Conservation (phyloP, 768 basidiomycete genomes). For the Rhodotorula diobovata region DNA sequence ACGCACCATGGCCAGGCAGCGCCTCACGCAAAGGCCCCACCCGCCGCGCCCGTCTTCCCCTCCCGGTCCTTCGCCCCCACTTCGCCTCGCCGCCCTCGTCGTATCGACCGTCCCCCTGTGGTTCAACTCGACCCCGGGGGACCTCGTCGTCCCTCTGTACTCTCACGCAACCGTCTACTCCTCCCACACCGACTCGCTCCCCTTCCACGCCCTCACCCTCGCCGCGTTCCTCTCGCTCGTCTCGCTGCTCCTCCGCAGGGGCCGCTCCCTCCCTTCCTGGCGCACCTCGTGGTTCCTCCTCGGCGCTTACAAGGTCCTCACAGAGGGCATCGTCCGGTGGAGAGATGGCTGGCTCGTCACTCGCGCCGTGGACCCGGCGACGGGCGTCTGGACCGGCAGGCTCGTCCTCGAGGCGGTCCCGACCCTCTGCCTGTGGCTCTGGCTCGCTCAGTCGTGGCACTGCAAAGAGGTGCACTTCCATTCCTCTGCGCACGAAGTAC, state of each 20-base stretch:
- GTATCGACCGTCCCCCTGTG: conserved; percentile 11
- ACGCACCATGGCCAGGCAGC: background rate
- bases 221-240: conserved; percentile 4
- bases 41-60: background rate
- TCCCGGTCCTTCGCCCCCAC: background rate
- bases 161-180: background rate
- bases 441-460: background rate
- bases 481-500: background rate
- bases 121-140: background rate
- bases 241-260: background rate
- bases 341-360: background rate
- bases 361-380: background rate
- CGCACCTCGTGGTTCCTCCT: background rate
- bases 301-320: background rate
- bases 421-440: background rate
- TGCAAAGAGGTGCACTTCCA: conserved; percentile 15
- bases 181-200: background rate
- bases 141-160: conserved; percentile 20
- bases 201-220: conserved; percentile 1
- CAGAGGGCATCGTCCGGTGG: background rate
- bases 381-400: conserved; percentile 4
- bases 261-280: background rate
- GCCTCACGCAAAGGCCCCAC: too few relatives aligned
- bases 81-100: background rate
- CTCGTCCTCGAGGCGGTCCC: conserved; percentile 9